Percentiles rank a stretch among this genome's conserved stretches.
phyloP scores from a whole-genome alignment of 352 stramenopile species.

The Phytophthora constricta region DNA sequence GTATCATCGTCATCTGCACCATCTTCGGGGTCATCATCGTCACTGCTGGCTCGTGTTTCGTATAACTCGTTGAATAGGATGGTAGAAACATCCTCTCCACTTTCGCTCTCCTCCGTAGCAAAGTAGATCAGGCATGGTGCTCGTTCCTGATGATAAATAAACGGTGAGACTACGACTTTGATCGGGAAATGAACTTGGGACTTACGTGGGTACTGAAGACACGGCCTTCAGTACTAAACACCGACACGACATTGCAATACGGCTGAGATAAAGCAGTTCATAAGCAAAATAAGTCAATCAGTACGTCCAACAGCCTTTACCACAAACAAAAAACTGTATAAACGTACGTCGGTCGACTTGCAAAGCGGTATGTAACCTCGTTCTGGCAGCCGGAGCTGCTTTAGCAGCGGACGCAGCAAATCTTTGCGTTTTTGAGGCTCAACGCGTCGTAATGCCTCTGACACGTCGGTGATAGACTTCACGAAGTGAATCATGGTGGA shows the following conservation, averaged over 20 bases:
- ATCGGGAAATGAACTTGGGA: background rate
- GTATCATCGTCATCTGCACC: constrained; percentile 13
- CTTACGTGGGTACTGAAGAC: constrained; percentile 84
- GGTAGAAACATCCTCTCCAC: constrained; percentile 62
- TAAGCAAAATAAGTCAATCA: background rate
- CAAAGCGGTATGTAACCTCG: constrained; percentile 83
- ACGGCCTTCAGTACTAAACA: constrained; percentile 69
- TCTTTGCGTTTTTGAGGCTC: constrained; percentile 74
- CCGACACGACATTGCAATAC: constrained; percentile 66
- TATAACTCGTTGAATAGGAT: constrained; percentile 72
- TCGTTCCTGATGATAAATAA: constrained; percentile 49
- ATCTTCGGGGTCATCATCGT: constrained; percentile 20
- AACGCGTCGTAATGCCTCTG: constrained; percentile 69
- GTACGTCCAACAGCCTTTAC: too few relatives aligned
- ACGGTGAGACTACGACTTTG: background rate
- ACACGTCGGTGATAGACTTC: constrained; percentile 84
- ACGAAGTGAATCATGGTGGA: constrained; percentile 82
- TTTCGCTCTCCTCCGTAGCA: constrained; percentile 57
- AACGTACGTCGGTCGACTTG: constrained; percentile 76
- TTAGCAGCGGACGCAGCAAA: constrained; percentile 52
- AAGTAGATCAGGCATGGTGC: constrained; percentile 82
- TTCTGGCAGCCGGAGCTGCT: constrained; percentile 56
- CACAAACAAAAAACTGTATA: background rate
- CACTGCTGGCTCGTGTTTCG: constrained; percentile 34
- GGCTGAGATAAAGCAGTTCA: constrained; percentile 29